Evolutionary conservation across 257 asterid species (phyloP).

Genomic region (Solanum arcanum): DNA sequence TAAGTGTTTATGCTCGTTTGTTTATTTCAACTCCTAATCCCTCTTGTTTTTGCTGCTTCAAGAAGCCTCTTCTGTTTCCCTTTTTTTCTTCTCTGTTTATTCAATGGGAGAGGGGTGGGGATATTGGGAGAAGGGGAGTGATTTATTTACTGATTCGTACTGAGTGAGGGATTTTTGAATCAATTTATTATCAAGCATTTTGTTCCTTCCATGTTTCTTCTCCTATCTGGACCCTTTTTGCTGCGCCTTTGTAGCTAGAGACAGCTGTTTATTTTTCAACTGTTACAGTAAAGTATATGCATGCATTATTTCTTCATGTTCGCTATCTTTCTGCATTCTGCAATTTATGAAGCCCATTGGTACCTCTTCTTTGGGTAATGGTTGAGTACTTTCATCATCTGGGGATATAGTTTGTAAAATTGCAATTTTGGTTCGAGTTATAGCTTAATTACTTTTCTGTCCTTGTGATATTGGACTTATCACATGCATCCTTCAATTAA

Average conservation of each 20-base stretch:
- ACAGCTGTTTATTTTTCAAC: neutral
- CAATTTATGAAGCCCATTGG: neutral
- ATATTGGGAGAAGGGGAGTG: neutral
- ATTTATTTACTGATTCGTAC: neutral
- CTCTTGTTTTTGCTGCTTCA: neutral
- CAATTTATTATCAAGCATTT: neutral
- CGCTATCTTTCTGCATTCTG: neutral
- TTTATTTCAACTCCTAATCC: neutral
- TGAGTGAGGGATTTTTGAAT: neutral
- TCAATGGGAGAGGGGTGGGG: neutral
- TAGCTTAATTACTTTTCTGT: neutral
- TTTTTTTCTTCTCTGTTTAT: neutral
- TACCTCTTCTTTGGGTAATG: neutral
- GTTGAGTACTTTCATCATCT: neutral
- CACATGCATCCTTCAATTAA: neutral
- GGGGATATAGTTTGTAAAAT: neutral
- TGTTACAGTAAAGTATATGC: neutral
- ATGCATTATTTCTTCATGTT: neutral
- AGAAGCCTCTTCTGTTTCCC: neutral
- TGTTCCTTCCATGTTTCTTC: neutral
- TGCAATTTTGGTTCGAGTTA: neutral
- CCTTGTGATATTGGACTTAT: neutral
- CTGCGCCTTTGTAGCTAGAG: neutral
- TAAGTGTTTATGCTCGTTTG: neutral
- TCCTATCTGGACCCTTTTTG: neutral